These are phyloP conservation scores for Crucihimalaya himalaica DNA, from an alignment of 345 rosid genomes.

Conservation along the genomic window DNA sequence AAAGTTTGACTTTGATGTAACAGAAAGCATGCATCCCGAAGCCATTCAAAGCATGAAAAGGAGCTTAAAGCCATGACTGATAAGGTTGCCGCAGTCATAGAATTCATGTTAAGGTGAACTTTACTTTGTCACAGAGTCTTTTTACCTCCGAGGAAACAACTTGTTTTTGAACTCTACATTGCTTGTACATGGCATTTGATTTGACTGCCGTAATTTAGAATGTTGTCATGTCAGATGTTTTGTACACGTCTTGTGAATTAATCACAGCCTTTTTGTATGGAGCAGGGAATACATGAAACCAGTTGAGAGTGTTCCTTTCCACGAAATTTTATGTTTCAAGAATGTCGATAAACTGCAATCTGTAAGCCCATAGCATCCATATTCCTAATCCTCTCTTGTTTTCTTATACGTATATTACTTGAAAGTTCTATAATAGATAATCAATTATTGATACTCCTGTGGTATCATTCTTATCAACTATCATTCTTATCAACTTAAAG, in stretches of 20 bases:
- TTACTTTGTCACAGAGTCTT: conserved; percentile 15
- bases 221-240: background rate
- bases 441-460: conserved; percentile 8
- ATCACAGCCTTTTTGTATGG: conserved; percentile 22
- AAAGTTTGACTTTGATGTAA: conserved; percentile 25
- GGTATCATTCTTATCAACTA: conserved; percentile 8
- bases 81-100: conserved; percentile 57
- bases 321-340: conserved; percentile 83
- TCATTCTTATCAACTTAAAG: conserved; percentile 19
- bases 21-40: conserved; percentile 66
- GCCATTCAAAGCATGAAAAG: conserved; percentile 45
- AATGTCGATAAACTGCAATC: conserved; percentile 65
- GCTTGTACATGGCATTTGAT: conserved; percentile 9
- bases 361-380: conserved; percentile 54
- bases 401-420: conserved; percentile 22
- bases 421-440: background rate
- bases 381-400: conserved; percentile 11
- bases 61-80: conserved; percentile 53
- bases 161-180: conserved; percentile 6
- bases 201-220: background rate
- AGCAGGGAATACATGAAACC: conserved; percentile 80
- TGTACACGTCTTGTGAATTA: background rate
- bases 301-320: conserved; percentile 63
- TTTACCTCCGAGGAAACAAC: conserved; percentile 1
- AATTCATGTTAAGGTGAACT: conserved; percentile 65